A percentile compares a stretch with the other conserved stretches of the same genome.
phyloP scores from a whole-genome alignment of 2,329 filamentous ascomycete species.

The Calonectria hongkongensis region DNA sequence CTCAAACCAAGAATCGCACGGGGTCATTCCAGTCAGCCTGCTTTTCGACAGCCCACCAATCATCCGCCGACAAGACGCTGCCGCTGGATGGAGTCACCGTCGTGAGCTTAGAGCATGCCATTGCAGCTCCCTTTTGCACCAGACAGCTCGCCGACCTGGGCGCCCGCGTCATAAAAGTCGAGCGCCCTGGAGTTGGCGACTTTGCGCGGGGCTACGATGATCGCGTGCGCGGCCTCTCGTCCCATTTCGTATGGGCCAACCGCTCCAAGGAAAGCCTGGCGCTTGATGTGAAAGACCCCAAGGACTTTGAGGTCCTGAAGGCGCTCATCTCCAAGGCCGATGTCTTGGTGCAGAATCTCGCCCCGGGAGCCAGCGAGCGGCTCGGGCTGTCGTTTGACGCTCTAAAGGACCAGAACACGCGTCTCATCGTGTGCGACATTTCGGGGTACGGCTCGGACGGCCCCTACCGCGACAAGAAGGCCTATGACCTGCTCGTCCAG shows the following conservation, averaged over 20 bases:
- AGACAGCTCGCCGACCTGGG: conserved; percentile 72
- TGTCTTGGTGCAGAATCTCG: conserved; percentile 72
- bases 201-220: conserved; percentile 72
- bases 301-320: conserved; percentile 65
- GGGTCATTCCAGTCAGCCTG: not conserved
- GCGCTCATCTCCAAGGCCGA: conserved; percentile 66
- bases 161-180: conserved; percentile 73
- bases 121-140: conserved; percentile 73
- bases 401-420: conserved; percentile 63
- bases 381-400: conserved; percentile 68
- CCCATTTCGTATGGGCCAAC: conserved; percentile 75
- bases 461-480: conserved; percentile 72
- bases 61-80: conserved; percentile 28
- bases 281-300: conserved; percentile 67
- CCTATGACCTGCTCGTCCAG: conserved; percentile 73
- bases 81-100: conserved; percentile 55
- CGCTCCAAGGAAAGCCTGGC: conserved; percentile 72
- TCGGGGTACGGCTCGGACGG: conserved; percentile 71
- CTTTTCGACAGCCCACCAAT: conserved; percentile 19
- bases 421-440: conserved; percentile 72
- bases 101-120: conserved; percentile 72
- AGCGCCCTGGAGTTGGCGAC: conserved; percentile 70
- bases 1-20: not conserved
- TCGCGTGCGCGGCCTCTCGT: conserved; percentile 68
- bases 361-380: conserved; percentile 68